Percentiles rank a stretch among this genome's conserved stretches.
Evolutionary conservation across 257 asterid genomes (phyloP).

Genomic region (Solanum pennellii): DNA sequence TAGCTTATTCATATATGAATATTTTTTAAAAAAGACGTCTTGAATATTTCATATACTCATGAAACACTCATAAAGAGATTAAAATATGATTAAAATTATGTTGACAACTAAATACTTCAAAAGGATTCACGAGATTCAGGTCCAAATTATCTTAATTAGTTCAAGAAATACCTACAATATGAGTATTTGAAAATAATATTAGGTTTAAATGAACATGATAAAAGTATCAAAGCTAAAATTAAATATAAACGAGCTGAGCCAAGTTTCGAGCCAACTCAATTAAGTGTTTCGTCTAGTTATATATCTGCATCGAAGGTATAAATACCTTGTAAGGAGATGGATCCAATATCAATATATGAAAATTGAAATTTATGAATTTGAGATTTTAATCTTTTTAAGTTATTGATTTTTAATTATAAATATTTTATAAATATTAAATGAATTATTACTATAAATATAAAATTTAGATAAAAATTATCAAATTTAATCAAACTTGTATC

Average conservation of each 20-base stretch:
- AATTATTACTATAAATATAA: not conserved
- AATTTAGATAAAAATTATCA: not conserved
- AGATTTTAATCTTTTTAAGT: not conserved
- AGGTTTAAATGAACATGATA: no score
- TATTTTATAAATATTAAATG: not conserved
- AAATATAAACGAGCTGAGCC: not conserved
- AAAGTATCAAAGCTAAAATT: not conserved
- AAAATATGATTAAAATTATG: not conserved
- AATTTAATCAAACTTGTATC: not conserved
- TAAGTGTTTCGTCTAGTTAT: not conserved
- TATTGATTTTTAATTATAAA: not conserved
- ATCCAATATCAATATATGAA: not conserved
- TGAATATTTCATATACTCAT: not conserved
- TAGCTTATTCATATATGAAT: not conserved
- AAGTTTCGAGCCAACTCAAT: not conserved
- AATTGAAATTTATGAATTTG: not conserved
- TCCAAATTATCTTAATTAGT: no score
- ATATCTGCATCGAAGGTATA: not conserved
- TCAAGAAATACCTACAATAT: not conserved
- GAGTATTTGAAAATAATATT: no score
- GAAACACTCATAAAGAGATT: rapidly evolving
- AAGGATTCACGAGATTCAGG: no score
- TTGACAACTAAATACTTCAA: no score
- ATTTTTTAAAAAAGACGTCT: no score
- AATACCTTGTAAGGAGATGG: no score